A percentile compares a stretch with the other conserved stretches of the same genome.
Evolutionary conservation across 148 eudicot genomes (phyloP).

Genomic region (Camellia granthamiana): DNA sequence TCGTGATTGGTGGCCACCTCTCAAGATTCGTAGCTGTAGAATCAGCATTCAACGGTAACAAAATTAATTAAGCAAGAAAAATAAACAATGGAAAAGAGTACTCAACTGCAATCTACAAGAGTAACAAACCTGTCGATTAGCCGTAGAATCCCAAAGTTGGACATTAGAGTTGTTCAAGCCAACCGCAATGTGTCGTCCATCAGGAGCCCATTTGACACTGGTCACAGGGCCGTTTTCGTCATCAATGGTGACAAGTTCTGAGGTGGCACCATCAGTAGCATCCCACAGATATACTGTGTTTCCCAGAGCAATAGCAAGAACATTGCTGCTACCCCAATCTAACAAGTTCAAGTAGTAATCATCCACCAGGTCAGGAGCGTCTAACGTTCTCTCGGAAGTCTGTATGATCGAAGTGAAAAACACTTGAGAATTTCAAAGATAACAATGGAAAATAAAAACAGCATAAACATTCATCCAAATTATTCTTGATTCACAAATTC

Average conservation of each 20-base stretch:
- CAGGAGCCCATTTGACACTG: slow-evolving; percentile 96
- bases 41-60: background rate
- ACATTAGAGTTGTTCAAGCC: slow-evolving; percentile 82
- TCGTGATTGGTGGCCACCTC: slow-evolving; percentile 71
- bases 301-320: slow-evolving; percentile 89
- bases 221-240: slow-evolving; percentile 87
- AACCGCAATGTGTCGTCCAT: slow-evolving; percentile 78
- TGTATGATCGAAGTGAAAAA: slow-evolving; percentile 24
- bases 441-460: background rate
- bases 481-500: too few relatives aligned
- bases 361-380: slow-evolving; percentile 83
- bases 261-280: slow-evolving; percentile 70
- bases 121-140: slow-evolving; percentile 54
- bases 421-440: slow-evolving; percentile 4
- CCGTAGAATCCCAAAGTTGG: slow-evolving; percentile 87
- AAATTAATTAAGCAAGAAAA: background rate
- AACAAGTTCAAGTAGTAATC: slow-evolving; percentile 83
- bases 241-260: slow-evolving; percentile 70
- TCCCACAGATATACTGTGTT: slow-evolving; percentile 85
- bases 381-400: slow-evolving; percentile 82
- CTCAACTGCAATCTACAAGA: background rate
- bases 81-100: too few relatives aligned
- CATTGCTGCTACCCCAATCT: slow-evolving; percentile 89
- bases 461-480: background rate
- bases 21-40: slow-evolving; percentile 67